Percentiles rank a stretch among this genome's conserved stretches.
Evolutionary conservation across 805 yeast genomes (phyloP).

Genomic region (Sugiyamaella lignohabitans): DNA sequence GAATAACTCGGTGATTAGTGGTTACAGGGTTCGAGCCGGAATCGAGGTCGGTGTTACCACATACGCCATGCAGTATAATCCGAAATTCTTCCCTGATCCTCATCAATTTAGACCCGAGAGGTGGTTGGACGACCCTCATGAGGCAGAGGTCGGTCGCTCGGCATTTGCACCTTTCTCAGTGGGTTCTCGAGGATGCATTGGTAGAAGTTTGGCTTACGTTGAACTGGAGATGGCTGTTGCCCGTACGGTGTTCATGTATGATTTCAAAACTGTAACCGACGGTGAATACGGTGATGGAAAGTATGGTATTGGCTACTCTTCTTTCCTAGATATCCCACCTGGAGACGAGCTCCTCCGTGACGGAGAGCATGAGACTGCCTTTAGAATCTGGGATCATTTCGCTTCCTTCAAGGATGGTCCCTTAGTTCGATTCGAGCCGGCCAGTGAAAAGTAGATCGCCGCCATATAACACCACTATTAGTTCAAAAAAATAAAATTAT

Average conservation of each 20-base stretch:
- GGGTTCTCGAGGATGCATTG: conserved; percentile 18
- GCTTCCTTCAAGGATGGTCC: conserved; percentile 17
- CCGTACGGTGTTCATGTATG: conserved; percentile 14
- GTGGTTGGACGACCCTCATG: conserved; percentile 12
- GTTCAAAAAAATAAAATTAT: no score
- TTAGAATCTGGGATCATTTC: conserved; percentile 19
- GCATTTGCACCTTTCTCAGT: conserved; percentile 17
- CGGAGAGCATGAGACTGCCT: conserved; percentile 10
- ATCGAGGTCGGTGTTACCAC: conserved; percentile 15
- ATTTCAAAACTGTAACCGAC: conserved; percentile 13
- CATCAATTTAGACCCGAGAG: conserved; percentile 14
- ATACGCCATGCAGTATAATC: conserved; percentile 12
- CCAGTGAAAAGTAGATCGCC: not conserved
- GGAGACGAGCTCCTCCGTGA: conserved; percentile 10
- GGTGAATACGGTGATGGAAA: conserved; percentile 16
- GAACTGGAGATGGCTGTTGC: conserved; percentile 17
- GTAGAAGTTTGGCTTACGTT: conserved; percentile 15
- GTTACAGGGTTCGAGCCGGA: conserved; percentile 14
- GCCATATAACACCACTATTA: no score
- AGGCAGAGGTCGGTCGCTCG: conserved; percentile 7
- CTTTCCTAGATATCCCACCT: conserved; percentile 9
- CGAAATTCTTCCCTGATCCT: conserved; percentile 11
- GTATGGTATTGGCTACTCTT: conserved; percentile 14
- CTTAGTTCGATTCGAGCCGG: conserved; percentile 8
- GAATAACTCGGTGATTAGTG: conserved; percentile 10